Evolutionary conservation across 805 yeast species (phyloP), one percentile per base, ranked within the genome.

Genomic region (Teunomyces cretensis): DNA sequence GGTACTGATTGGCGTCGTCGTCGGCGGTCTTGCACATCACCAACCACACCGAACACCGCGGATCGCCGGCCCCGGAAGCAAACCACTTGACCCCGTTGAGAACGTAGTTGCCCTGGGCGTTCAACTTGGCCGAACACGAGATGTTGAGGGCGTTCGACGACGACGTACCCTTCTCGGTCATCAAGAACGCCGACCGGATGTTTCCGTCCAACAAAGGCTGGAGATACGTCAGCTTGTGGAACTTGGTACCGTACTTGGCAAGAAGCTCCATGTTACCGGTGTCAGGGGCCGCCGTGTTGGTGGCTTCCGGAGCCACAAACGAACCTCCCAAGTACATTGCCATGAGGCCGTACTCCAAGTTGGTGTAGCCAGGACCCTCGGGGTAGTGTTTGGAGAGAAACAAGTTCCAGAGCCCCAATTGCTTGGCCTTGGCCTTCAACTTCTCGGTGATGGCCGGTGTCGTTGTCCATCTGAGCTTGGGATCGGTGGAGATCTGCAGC

Each of bases 41-140:
- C 43, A 78, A 64, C 77, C 80, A 73, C 13, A 78, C 74, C 32
- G 63, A 53, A 59, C 82, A 75, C 44, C 84, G 72, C 19, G 85
- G 86, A 57, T 81, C 86, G 19, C 85, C 86, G 31, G 85, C 86
- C 24, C 86, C 86, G 0, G 85, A 79, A 2, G 85, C 82, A 74
- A 82, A 81, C 87, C 87, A 82, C 58, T 83, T 83, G 43, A 79
- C 72, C 5, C 87, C 87, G 49, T 78, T 78, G 39, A 83, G 51
- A 2, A 80, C 75, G 42, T 70, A 78, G 47, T 74, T 70, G 2
- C 79, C 83, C 12, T 57, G 60, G 4, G 56, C 55, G 46, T 64
- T 68, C 48, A 52, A 48, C 13, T 30, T 50, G 26, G 83, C 82
- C 24, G 68, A 56, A 33, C 76, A 62, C 1, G 78, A 68, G 46